Evolutionary conservation across 139 green algal genomes (phyloP), one percentile per base, ranked within the genome.

Genomic region (Haematococcus lacustris): DNA sequence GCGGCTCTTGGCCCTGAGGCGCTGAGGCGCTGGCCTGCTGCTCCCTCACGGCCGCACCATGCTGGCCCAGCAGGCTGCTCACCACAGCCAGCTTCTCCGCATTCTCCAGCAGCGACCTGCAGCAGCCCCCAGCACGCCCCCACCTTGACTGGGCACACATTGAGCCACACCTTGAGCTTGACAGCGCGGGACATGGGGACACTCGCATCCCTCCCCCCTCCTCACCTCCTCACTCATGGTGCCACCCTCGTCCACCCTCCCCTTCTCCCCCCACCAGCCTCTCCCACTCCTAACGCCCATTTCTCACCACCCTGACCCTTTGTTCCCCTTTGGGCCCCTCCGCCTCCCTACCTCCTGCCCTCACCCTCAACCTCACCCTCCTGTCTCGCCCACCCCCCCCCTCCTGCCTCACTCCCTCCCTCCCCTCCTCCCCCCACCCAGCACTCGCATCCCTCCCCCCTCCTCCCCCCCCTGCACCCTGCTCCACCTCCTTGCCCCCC

Each of bases 51-150:
- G 68, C 38, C 28, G n/a, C n/a, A n/a, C 41, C 32, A 4, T 75
- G 70, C 51, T 73, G 68, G 1, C 59, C 47, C 13, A 78, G 71
- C 71, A 84, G 57, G 1, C 41, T 63, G 34, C 1, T 47, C 2
- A 50, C 78, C 38, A 80, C 78, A 30, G 73, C 73, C 53, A 84
- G 74, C 78, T 84, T 84, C 74, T 84, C 78, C 0, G 59, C 53
- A 70, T 84, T 84, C 63, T 80, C 78, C n/a, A 78, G 28, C 59
- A 81, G 26, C 26, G 62, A 43, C 50, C 57, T 73, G 68, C n/a
- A 40, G 67, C 60, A 66, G 21, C 60, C 4, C 28, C 32, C 13
- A n/a, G 13, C 47, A 57, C 13, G 21, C 47, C 21, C 13, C 21
- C 47, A 57, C 47, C 13, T 28, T 28, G 13, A 21, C 47, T 28